Base-by-base conservation (phyloP, 1,284 basidiomycete genomes). In the Quambalaria eucalypti region DNA sequence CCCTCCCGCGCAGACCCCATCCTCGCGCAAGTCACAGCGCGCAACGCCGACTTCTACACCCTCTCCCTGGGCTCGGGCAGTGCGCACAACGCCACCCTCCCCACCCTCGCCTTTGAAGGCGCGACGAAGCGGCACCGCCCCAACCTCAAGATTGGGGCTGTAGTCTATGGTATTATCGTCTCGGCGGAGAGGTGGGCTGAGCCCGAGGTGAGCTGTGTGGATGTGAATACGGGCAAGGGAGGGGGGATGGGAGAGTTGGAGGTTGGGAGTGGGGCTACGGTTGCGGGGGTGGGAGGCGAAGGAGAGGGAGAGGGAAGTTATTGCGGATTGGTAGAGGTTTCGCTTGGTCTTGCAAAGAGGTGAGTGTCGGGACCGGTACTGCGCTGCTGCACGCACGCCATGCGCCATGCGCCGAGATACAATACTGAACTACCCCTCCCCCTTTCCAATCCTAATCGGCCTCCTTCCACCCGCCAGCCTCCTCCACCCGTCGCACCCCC, bases 121-220 rank as follows among this genome's bases (percentile, higher is more conserved):
- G 73, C 73, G 7, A 73, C 71, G 2, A 73, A 73, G 50, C 62
- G 73, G 12, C 64, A 71, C 54, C 65, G 64, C 33, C 73, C 73
- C 23, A 72, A 73, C 49, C 59, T 75, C 8, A 53, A 58, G n/a
- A 60, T 73, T 23, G 73, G 73, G 4, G 48, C 64, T 2, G 49
- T 74, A 2, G 64, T 75, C 28, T 75, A 75, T 30, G 73, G 71
- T 1, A 54, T 62, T 7, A 52, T 74, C 12, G 56, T 64, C 21
- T 52, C 56, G 1, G 69, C 66, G 0, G 64, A 69, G 33, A 42
- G 60, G 5, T 66, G 69, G 54, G 57, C 65, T 23, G 73, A 75
- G 50, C 68, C 71, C 1, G 73, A 74, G 51, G 28, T 74, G 16
- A 72, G 65, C 28, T 75, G 73, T 49, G 62, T 75, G 23, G 69